These are phyloP conservation scores for Bruguiera parviflora DNA, from an alignment of 345 rosid species.

Conservation along the genomic window DNA sequence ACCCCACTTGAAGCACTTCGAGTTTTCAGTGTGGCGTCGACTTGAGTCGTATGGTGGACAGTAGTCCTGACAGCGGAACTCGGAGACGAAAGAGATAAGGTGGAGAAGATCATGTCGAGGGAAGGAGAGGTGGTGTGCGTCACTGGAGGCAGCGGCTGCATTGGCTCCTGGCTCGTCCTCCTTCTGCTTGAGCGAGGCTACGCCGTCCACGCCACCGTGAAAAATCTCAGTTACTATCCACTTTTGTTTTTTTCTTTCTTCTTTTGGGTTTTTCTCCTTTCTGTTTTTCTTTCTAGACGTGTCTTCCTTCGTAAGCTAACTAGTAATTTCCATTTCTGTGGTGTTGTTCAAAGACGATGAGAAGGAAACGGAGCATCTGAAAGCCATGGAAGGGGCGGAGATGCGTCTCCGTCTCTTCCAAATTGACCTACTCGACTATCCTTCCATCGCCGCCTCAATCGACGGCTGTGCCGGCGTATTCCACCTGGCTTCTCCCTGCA, in stretches of 20 bases:
- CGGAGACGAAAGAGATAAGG: background rate
- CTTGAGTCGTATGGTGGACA: no score
- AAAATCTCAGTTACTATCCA: constrained; percentile 52
- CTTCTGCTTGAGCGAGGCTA: constrained; percentile 79
- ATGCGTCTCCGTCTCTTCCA: constrained; percentile 77
- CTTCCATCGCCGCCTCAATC: constrained; percentile 58
- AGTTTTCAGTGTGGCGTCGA: no score
- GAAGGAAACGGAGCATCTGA: constrained; percentile 75
- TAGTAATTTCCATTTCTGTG: background rate
- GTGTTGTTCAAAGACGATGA: constrained; percentile 47
- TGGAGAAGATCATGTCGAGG: constrained; percentile 28
- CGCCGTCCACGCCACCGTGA: constrained; percentile 79
- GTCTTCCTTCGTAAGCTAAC: no score
- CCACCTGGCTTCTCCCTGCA: constrained; percentile 94
- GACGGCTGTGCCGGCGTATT: constrained; percentile 73
- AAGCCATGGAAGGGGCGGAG: constrained; percentile 70
- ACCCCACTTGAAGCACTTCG: no score
- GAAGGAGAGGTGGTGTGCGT: constrained; percentile 64
- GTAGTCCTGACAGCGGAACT: background rate
- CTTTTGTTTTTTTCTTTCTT: background rate
- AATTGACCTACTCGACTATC: constrained; percentile 80
- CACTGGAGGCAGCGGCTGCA: constrained; percentile 93
- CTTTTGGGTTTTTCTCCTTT: no score
- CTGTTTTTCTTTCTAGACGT: no score
- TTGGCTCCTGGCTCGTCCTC: constrained; percentile 81